Evolutionary conservation across 495 filamentous ascomycete species (phyloP).

Genomic region (Lepidopterella palustris): DNA sequence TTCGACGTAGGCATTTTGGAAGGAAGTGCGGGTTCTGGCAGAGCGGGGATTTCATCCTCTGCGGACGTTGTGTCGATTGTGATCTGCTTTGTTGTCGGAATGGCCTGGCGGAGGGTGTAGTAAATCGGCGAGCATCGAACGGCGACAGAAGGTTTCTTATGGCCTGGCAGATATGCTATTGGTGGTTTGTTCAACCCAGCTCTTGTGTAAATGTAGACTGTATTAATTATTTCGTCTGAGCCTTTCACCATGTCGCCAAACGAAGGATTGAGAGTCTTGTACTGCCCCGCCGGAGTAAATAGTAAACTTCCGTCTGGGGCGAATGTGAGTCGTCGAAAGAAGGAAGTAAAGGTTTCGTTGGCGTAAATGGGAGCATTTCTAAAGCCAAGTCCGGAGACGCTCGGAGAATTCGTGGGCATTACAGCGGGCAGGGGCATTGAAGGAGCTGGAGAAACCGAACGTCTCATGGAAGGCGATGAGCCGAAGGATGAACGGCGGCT

Average conservation of each 20-base stretch:
- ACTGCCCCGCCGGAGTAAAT: conserved; percentile 94
- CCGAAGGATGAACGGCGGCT: conserved; percentile 93
- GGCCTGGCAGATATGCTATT: conserved; percentile 92
- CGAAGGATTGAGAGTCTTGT: conserved; percentile 70
- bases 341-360: conserved; percentile 96
- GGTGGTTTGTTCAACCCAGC: conserved; percentile 96
- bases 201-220: conserved; percentile 95
- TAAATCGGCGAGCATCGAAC: conserved; percentile 88
- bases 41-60: conserved; percentile 72
- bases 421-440: conserved; percentile 93
- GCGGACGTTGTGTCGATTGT: conserved; percentile 86
- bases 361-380: conserved; percentile 87
- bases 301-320: conserved; percentile 92
- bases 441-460: conserved; percentile 91
- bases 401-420: conserved; percentile 82
- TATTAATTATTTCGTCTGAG: conserved; percentile 84
- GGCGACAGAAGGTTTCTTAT: conserved; percentile 97
- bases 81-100: conserved; percentile 66
- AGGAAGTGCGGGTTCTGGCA: conserved; percentile 75
- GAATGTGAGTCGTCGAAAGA: conserved; percentile 91
- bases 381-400: conserved; percentile 50
- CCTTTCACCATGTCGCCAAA: conserved; percentile 60
- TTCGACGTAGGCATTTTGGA: conserved; percentile 49
- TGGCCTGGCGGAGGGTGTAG: conserved; percentile 67
- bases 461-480: conserved; percentile 72